phyloP scores from a whole-genome alignment of 805 yeast species.

The Schizosaccharomyces osmophilus region DNA sequence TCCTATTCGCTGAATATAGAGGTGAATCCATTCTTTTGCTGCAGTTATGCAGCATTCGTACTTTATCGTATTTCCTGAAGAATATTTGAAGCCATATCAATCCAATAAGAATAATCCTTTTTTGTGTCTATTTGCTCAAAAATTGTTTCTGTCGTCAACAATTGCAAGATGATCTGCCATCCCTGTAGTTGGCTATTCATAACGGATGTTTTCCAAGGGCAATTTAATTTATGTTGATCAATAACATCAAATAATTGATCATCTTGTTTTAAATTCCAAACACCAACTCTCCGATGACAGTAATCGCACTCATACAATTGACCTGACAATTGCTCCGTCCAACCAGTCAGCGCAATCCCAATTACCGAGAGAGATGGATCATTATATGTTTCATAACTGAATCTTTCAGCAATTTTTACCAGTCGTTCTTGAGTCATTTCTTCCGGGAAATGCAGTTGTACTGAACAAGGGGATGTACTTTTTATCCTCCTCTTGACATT shows the following conservation, averaged over 20 bases:
- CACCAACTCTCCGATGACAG: background rate
- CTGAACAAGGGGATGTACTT: background rate
- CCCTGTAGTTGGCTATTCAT: background rate
- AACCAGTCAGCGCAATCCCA: background rate
- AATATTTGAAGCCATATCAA: no score
- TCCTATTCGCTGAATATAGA: no score
- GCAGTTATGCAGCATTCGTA: no score
- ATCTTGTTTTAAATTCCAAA: background rate
- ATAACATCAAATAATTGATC: background rate
- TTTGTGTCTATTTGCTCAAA: background rate
- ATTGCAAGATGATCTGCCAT: background rate
- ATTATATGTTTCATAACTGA: background rate
- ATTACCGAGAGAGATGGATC: background rate
- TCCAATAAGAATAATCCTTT: no score
- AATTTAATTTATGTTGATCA: background rate
- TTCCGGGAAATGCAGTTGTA: background rate
- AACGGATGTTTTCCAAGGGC: background rate
- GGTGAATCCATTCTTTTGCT: no score
- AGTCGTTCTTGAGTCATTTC: background rate
- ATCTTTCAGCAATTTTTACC: background rate
- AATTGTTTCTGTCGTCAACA: background rate
- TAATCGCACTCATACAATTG: background rate
- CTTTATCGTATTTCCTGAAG: no score
- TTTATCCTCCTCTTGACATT: background rate
- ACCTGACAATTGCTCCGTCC: background rate